Percentiles rank a stretch among this genome's conserved stretches.
Evolutionary conservation across 169 alveolate species (phyloP).

Genomic region (Condylostoma magnum): DNA sequence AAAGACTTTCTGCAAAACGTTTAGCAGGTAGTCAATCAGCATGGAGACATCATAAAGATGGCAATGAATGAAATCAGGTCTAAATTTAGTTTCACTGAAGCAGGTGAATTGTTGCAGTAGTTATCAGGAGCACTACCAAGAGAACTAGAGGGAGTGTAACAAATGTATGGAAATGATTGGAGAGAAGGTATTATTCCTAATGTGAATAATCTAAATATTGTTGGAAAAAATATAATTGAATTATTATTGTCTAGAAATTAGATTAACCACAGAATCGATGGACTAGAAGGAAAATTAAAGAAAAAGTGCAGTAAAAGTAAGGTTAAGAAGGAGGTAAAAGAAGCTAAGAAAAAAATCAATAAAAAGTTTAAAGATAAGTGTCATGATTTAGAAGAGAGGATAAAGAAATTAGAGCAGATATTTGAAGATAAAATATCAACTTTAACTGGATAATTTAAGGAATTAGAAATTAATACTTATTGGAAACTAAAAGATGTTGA

Average conservation of each 20-base stretch:
- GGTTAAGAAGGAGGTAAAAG: background rate
- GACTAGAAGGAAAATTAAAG: background rate
- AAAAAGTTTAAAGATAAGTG: background rate
- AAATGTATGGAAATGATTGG: background rate
- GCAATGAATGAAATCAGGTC: background rate
- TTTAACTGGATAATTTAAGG: background rate
- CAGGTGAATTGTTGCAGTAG: background rate
- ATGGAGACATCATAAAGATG: background rate
- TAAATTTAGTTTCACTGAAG: background rate
- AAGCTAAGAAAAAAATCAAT: background rate
- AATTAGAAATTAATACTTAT: slow-evolving; percentile 4
- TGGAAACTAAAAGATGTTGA: slow-evolving; percentile 31
- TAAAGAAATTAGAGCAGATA: background rate
- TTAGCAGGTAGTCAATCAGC: background rate
- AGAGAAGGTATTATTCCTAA: background rate
- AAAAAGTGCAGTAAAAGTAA: background rate
- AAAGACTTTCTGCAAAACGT: slow-evolving; percentile 15
- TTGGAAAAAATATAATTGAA: background rate
- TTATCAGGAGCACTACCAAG: background rate
- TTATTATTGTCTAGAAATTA: background rate
- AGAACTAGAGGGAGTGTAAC: background rate
- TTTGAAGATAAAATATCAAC: background rate
- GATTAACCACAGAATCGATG: background rate
- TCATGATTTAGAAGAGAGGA: background rate
- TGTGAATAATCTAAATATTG: background rate